Percentiles rank a stretch among this genome's conserved stretches.
These are phyloP conservation scores for Eimeria maxima DNA, from an alignment of 169 alveolate genomes.

Conservation along the genomic window DNA sequence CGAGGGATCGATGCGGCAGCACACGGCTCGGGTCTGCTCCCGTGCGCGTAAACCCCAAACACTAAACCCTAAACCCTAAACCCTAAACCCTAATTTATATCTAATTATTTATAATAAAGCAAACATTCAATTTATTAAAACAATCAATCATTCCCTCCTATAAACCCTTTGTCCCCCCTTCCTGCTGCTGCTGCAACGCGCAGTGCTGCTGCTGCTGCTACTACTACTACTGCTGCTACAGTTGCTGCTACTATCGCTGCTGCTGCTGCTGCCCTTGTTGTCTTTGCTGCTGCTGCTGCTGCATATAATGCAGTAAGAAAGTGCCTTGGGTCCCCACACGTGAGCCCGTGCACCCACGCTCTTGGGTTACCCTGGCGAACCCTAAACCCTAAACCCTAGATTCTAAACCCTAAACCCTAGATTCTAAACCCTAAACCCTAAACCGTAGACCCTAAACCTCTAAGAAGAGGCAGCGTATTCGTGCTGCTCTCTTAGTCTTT, in stretches of 20 bases:
- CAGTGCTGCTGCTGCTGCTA: slow-evolving; percentile 2
- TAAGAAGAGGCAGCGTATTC: no score
- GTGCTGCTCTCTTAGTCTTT: no score
- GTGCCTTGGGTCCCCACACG: no score
- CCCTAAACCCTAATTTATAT: slow-evolving; percentile 21
- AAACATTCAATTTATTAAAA: no score
- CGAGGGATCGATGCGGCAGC: neutral
- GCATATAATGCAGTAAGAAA: no score
- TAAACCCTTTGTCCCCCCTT: neutral
- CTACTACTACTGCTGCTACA: neutral
- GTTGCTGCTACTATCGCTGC: neutral
- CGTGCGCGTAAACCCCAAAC: neutral
- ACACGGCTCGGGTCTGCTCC: neutral
- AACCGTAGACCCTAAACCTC: no score
- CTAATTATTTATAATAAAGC: neutral
- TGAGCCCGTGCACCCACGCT: no score
- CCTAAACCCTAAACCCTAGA: no score
- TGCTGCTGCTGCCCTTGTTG: neutral
- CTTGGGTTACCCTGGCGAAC: no score
- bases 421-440: no score
- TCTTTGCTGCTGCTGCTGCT: no score
- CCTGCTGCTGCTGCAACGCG: neutral
- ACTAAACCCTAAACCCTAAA: neutral
- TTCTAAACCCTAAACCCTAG: no score
- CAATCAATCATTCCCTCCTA: neutral